Conservation (phyloP, 2,329 filamentous ascomycete genomes). For the Ascochyta clinopodiicola region DNA sequence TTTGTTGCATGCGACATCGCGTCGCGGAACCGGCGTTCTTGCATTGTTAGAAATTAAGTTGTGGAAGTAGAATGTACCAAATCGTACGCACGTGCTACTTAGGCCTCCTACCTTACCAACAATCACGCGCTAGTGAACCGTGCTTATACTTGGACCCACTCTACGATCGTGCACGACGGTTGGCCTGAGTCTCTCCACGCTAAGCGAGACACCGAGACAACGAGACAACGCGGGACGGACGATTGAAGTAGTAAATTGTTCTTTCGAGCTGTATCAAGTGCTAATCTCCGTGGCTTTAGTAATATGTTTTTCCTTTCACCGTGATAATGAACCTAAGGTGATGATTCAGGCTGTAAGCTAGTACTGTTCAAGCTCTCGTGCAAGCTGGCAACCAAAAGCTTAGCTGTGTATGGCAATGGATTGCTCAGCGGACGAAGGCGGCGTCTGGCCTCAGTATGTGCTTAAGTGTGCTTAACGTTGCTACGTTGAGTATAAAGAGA, state of each 20-base stretch:
- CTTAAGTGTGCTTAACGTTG: neutral
- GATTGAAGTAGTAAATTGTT: neutral
- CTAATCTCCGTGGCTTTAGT: neutral
- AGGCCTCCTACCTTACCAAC: constrained; percentile 1
- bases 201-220: neutral
- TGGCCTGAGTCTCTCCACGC: neutral
- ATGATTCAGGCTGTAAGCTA: neutral
- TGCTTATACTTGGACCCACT: neutral
- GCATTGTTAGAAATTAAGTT: neutral
- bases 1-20: constrained; percentile 10
- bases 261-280: neutral
- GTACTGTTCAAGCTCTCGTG: neutral
- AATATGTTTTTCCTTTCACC: neutral
- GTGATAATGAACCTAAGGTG: neutral
- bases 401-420: neutral
- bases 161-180: neutral
- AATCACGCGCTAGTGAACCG: neutral
- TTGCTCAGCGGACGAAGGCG: neutral
- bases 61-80: neutral
- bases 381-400: neutral
- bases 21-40: constrained; percentile 6
- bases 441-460: too few relatives aligned
- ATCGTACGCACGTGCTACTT: neutral
- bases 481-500: neutral
- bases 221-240: neutral